Conservation (phyloP, 768 basidiomycete genomes). For the Rhizopogon vinicolor region DNA sequence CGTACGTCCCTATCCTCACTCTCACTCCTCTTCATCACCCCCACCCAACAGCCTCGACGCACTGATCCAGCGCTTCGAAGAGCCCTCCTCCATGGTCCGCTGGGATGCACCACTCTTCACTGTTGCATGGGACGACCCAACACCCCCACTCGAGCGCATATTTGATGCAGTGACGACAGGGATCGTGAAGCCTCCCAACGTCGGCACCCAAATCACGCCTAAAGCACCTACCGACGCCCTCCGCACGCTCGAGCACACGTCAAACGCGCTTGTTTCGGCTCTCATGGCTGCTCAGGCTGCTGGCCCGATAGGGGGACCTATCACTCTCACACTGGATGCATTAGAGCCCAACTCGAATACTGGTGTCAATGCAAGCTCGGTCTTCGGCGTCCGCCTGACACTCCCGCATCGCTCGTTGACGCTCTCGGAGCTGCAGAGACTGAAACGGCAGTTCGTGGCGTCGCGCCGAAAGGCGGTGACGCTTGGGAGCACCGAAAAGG, state of each 20-base stretch:
- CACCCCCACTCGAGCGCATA: conserved; percentile 62
- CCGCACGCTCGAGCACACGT: conserved; percentile 77
- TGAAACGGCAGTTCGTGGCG: conserved; percentile 88
- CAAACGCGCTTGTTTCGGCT: conserved; percentile 63
- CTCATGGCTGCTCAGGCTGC: conserved; percentile 64
- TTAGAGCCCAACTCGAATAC: conserved; percentile 20
- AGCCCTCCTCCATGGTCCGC: conserved; percentile 96
- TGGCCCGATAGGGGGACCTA: conserved; percentile 42
- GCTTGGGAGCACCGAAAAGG: conserved; percentile 75
- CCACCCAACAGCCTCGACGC: conserved; percentile 32
- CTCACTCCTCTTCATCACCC: background rate
- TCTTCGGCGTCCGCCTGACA: conserved; percentile 41
- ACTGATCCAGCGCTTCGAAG: conserved; percentile 85
- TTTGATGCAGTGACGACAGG: conserved; percentile 82
- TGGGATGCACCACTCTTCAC: conserved; percentile 98
- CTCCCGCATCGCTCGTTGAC: conserved; percentile 73
- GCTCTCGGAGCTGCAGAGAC: conserved; percentile 81
- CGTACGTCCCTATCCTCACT: conserved; percentile 39
- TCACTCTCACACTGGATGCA: conserved; percentile 35
- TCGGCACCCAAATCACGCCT: conserved; percentile 68
- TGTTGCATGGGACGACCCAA: conserved; percentile 67
- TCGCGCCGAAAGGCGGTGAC: conserved; percentile 89
- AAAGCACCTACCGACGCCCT: conserved; percentile 89
- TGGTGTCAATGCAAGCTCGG: background rate
- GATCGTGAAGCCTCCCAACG: conserved; percentile 81